Percentiles rank a stretch among this genome's conserved stretches.
phyloP scores from a whole-genome alignment of 306 rosid species.

The Hylodesmum podocarpum region DNA sequence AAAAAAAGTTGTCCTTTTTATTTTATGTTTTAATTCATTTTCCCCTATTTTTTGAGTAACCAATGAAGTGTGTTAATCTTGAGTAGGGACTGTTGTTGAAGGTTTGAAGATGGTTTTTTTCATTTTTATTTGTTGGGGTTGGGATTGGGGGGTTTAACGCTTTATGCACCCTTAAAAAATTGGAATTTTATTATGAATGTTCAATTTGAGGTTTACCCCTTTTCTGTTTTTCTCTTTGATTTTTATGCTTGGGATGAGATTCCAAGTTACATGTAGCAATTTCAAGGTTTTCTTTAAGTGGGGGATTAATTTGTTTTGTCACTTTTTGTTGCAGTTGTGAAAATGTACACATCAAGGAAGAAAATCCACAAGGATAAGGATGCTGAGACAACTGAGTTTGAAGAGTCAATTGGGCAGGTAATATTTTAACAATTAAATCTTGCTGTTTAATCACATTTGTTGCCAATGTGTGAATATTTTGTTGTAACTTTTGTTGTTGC shows the following conservation, averaged over 20 bases:
- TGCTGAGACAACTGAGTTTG: constrained; percentile 71
- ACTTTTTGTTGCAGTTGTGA: constrained; percentile 33
- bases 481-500: constrained; percentile 5
- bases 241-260: not conserved
- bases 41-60: not conserved
- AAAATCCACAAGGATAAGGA: constrained; percentile 71
- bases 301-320: not conserved
- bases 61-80: not conserved
- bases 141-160: not conserved
- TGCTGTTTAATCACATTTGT: not conserved
- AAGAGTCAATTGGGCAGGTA: constrained; percentile 82
- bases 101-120: not conserved
- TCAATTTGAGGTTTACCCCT: not conserved
- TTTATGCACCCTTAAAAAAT: not conserved
- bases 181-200: not conserved
- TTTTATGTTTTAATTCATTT: not conserved
- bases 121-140: not conserved
- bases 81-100: not conserved
- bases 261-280: not conserved
- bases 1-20: not conserved
- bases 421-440: too few relatives aligned
- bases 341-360: constrained; percentile 71
- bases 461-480: not conserved
- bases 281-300: not conserved
- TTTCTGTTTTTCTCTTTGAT: too few relatives aligned